Conservation (phyloP, 2,329 filamentous ascomycete genomes). For the Alternaria incomplexa region DNA sequence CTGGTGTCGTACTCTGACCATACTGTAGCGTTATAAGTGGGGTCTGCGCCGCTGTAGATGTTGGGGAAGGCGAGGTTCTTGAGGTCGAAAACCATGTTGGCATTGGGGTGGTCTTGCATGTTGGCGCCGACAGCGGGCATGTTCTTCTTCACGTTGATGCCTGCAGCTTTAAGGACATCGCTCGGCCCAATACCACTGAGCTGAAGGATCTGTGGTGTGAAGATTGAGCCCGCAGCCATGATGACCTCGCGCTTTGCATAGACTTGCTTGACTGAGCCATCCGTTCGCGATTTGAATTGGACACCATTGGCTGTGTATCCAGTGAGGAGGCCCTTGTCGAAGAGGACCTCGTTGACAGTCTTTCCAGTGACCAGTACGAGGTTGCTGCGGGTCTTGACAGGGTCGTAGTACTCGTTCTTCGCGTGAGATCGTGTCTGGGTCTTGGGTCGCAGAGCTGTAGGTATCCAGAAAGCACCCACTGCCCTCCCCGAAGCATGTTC, state of each 20-base stretch:
- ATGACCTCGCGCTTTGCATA: slow-evolving; percentile 59
- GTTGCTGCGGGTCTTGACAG: slow-evolving; percentile 28
- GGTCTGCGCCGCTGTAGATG: slow-evolving; percentile 26
- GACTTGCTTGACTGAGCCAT: slow-evolving; percentile 24
- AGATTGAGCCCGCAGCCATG: slow-evolving; percentile 62
- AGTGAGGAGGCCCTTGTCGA: slow-evolving; percentile 19
- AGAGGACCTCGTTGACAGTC: slow-evolving; percentile 34
- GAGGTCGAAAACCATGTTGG: slow-evolving; percentile 28
- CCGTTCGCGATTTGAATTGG: slow-evolving; percentile 25
- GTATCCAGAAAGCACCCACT: slow-evolving; percentile 39
- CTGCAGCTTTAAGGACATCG: slow-evolving; percentile 27
- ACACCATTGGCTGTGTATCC: slow-evolving; percentile 28
- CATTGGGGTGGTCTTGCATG: slow-evolving; percentile 41
- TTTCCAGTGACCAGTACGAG: slow-evolving; percentile 28
- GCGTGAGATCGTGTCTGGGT: slow-evolving; percentile 46
- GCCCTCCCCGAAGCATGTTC: slow-evolving; percentile 37
- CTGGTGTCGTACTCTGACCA: slow-evolving; percentile 34
- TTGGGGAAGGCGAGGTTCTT: slow-evolving; percentile 29
- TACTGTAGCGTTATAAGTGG: slow-evolving; percentile 32
- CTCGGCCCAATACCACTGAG: slow-evolving; percentile 39
- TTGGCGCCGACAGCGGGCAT: slow-evolving; percentile 41
- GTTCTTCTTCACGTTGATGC: slow-evolving; percentile 32
- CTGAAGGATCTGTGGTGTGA: slow-evolving; percentile 61
- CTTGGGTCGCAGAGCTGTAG: slow-evolving; percentile 27
- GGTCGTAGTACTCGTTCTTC: slow-evolving; percentile 34